phyloP scores from a whole-genome alignment of 768 basidiomycete genomes.

The Nevesoporus exiguus region DNA sequence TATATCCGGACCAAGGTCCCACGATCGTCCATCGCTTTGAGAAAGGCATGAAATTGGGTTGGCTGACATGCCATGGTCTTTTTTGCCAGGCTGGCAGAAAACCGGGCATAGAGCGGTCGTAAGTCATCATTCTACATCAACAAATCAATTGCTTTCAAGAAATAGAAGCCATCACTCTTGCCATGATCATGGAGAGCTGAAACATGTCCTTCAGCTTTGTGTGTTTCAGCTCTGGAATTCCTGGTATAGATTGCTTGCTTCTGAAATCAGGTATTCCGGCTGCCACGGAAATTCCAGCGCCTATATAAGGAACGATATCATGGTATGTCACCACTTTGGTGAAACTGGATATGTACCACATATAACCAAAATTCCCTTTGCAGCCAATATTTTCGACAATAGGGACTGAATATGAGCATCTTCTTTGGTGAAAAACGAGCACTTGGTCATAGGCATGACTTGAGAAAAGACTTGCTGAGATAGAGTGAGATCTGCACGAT shows the following conservation, averaged over 20 bases:
- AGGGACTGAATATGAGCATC: background rate
- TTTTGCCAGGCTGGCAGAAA: background rate
- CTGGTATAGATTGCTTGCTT: conserved; percentile 2
- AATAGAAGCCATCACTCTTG: background rate
- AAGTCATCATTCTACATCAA: background rate
- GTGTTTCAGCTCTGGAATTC: background rate
- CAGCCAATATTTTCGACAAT: background rate
- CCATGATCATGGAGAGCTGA: conserved; percentile 5
- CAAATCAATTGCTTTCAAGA: background rate
- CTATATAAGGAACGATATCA: background rate
- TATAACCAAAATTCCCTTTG: conserved; percentile 10
- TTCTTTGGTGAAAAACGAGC: background rate
- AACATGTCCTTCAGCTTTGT: conserved; percentile 14
- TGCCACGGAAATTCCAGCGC: conserved; percentile 9
- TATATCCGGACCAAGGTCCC: conserved; percentile 6
- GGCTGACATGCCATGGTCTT: background rate
- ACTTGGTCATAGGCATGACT: background rate
- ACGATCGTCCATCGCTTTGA: conserved; percentile 6
- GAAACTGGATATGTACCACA: conserved; percentile 1
- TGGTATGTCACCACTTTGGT: background rate
- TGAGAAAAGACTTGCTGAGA: no score
- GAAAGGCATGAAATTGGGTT: conserved; percentile 9
- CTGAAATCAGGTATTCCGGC: conserved; percentile 13
- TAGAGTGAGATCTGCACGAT: no score
- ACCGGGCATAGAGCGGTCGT: background rate